Evolutionary conservation across 1,284 basidiomycete genomes (phyloP).

Genomic region (Amylostereum areolatum): DNA sequence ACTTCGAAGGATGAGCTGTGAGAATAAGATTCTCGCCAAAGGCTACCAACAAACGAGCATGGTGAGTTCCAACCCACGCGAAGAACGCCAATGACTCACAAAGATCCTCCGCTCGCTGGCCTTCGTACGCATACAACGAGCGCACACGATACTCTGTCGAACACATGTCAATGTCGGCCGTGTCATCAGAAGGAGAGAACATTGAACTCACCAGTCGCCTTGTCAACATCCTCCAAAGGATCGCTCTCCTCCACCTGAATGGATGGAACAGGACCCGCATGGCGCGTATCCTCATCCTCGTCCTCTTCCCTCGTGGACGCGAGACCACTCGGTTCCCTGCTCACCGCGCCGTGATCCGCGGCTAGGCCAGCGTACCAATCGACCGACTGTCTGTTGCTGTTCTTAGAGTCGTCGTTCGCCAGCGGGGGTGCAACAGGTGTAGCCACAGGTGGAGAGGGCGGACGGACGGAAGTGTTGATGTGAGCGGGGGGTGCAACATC

Average conservation of each 20-base stretch:
- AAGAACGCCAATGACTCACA: constrained; percentile 39
- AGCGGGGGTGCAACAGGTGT: constrained; percentile 17
- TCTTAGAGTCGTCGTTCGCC: constrained; percentile 18
- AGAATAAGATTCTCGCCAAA: constrained; percentile 84
- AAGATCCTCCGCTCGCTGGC: constrained; percentile 83
- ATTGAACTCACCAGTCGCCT: constrained; percentile 44
- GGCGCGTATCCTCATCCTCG: constrained; percentile 25
- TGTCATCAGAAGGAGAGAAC: constrained; percentile 2
- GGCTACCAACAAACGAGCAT: constrained; percentile 33
- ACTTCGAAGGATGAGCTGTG: constrained; percentile 79
- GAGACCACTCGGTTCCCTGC: constrained; percentile 31
- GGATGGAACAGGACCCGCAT: constrained; percentile 34
- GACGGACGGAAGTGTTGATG: constrained; percentile 45
- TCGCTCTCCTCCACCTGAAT: constrained; percentile 56
- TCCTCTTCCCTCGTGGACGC: constrained; percentile 61
- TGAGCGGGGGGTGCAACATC: constrained; percentile 71
- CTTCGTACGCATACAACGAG: constrained; percentile 79
- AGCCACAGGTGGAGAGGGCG: constrained; percentile 30
- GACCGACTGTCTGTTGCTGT: constrained; percentile 72
- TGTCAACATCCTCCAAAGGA: constrained; percentile 76
- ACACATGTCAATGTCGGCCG: constrained; percentile 6
- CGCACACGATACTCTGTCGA: constrained; percentile 63
- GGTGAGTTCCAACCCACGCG: neutral
- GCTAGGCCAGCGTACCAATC: constrained; percentile 93
- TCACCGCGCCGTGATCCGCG: constrained; percentile 47